Percentiles rank a stretch among this genome's conserved stretches.
phyloP scores from a whole-genome alignment of 1,139 yeast genomes.

The Saccharomyces hybrid region DNA sequence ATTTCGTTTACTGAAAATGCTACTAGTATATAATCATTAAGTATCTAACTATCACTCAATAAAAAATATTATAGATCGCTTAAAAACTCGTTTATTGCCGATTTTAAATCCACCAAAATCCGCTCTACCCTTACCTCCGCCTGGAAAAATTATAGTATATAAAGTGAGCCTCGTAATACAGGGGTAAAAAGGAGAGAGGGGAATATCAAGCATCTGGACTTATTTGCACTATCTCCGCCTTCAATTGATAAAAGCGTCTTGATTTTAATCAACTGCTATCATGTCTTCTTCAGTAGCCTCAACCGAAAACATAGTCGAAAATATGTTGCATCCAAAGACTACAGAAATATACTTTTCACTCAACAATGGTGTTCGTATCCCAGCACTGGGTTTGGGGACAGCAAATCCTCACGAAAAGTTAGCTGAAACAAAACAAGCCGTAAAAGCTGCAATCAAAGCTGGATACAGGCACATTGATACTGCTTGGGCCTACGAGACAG shows the following conservation, averaged over 20 bases:
- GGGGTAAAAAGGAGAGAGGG: not conserved
- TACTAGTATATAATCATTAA: not conserved
- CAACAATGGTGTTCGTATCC: conserved; percentile 47
- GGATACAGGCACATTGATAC: conserved; percentile 52
- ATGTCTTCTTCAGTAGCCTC: not conserved
- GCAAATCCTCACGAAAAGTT: conserved; percentile 37
- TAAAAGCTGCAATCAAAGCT: conserved; percentile 40
- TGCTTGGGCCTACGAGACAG: conserved; percentile 48
- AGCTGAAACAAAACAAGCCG: conserved; percentile 33
- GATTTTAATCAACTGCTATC: not conserved
- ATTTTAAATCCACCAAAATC: not conserved
- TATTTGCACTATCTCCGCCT: not conserved
- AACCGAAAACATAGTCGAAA: not conserved
- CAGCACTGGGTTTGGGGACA: conserved; percentile 56
- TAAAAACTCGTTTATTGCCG: not conserved
- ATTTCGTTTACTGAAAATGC: not conserved
- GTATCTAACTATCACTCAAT: not conserved
- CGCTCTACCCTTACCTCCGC: not conserved
- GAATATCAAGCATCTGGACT: not conserved
- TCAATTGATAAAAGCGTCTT: not conserved
- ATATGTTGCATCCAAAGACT: conserved; percentile 24
- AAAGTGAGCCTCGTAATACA: not conserved
- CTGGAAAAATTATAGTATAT: not conserved
- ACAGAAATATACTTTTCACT: conserved; percentile 34
- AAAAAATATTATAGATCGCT: not conserved